Percentiles rank a stretch among this genome's conserved stretches.
phyloP scores from a whole-genome alignment of 1,284 basidiomycete species.

The Leccinum subrobustum region DNA sequence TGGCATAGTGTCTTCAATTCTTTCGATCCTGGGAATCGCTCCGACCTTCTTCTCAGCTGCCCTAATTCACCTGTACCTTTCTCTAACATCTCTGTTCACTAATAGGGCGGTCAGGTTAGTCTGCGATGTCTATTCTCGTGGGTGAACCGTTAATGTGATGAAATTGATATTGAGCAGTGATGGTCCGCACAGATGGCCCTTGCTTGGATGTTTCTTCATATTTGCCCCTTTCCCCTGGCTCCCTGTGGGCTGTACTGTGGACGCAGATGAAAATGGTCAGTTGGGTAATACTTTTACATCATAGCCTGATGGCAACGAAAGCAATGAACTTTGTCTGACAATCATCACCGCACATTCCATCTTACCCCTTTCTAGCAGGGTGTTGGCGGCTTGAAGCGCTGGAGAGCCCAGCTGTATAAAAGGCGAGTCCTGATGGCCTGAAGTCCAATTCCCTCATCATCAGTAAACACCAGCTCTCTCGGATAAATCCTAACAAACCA shows the following conservation, averaged over 20 bases:
- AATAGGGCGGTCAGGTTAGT: background rate
- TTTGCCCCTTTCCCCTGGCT: background rate
- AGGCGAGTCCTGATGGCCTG: background rate
- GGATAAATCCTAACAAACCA: background rate
- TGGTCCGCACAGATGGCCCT: background rate
- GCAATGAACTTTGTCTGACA: too few relatives aligned
- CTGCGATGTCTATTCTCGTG: background rate
- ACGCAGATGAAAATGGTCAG: background rate
- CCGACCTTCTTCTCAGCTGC: background rate
- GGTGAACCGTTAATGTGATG: background rate
- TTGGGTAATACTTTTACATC: background rate
- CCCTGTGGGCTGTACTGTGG: background rate
- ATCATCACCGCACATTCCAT: background rate
- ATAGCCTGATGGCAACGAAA: too few relatives aligned
- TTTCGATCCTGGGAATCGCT: background rate
- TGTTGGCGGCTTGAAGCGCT: background rate
- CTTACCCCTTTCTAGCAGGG: background rate
- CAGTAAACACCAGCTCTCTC: background rate
- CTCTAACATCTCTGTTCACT: background rate
- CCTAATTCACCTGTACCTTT: background rate
- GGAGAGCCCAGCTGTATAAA: background rate
- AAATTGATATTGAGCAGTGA: background rate
- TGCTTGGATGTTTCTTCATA: background rate
- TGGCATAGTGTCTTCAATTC: background rate
- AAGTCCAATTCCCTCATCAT: background rate